Evolutionary conservation across 129 eudicot genomes (phyloP).

Genomic region (Solidago caesia): DNA sequence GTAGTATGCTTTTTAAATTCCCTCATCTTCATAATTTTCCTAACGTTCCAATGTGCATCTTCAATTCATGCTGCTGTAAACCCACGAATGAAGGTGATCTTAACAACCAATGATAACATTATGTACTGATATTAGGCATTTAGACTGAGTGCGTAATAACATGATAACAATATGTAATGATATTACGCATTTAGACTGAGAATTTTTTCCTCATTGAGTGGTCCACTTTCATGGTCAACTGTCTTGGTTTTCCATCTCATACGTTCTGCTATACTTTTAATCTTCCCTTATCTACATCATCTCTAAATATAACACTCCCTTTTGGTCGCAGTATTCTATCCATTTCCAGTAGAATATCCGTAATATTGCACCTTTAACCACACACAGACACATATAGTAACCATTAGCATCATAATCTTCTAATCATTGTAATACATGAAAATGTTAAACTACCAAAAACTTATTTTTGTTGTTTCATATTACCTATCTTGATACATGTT

Average conservation of each 20-base stretch:
- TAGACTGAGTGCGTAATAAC: too few species aligned
- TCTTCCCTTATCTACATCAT: slow-evolving; percentile 61
- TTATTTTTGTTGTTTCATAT: not conserved
- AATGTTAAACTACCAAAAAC: not conserved
- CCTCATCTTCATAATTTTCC: too few species aligned
- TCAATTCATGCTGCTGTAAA: too few species aligned
- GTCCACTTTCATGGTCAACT: slow-evolving; percentile 69
- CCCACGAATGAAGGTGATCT: too few species aligned
- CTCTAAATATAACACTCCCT: slow-evolving; percentile 81
- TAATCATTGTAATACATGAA: not conserved
- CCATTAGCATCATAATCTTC: not conserved
- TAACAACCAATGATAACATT: too few species aligned
- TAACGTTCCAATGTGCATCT: too few species aligned
- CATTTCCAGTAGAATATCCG: slow-evolving; percentile 74
- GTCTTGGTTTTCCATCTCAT: slow-evolving; percentile 81
- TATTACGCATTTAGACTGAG: too few species aligned
- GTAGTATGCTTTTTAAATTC: too few species aligned
- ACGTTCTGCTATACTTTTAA: slow-evolving; percentile 54
- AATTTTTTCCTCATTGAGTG: slow-evolving; percentile 59
- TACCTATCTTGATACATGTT: slow-evolving; percentile 85
- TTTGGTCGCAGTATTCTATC: slow-evolving; percentile 89
- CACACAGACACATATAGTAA: not conserved
- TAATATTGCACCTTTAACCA: slow-evolving; percentile 68
- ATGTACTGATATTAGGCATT: too few species aligned
- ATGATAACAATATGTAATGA: too few species aligned